Conservation (phyloP, 257 asterid species). For the Przewalskia tangutica region DNA sequence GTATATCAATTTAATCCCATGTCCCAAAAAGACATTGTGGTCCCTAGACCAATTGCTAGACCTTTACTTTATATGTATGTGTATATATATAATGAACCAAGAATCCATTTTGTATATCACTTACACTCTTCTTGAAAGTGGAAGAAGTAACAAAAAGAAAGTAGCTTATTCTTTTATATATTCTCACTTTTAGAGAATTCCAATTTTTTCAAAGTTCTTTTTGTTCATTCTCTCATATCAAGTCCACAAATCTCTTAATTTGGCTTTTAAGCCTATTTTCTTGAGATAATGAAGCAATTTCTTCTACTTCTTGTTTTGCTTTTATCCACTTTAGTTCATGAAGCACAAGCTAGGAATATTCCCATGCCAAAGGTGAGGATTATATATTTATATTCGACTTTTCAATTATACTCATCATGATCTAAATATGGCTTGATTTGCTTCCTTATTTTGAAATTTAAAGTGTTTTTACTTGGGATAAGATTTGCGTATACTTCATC, state of each 20-base stretch:
- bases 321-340: conserved; percentile 31
- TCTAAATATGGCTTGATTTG: background rate
- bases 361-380: conserved; percentile 27
- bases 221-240: conserved; percentile 3
- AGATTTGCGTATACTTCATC: too few relatives aligned
- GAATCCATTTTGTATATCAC: background rate
- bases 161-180: background rate
- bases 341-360: conserved; percentile 32
- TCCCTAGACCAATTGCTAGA: background rate
- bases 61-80: background rate
- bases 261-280: background rate
- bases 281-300: conserved; percentile 30
- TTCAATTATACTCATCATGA: background rate
- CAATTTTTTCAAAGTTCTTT: background rate
- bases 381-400: background rate
- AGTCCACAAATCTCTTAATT: background rate
- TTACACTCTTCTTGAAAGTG: background rate
- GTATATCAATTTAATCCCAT: background rate
- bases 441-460: background rate
- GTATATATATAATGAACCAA: background rate
- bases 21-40: conserved; percentile 3
- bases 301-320: conserved; percentile 28
- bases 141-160: background rate
- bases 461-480: background rate
- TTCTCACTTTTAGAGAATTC: conserved; percentile 6